phyloP scores from a whole-genome alignment of 345 rosid genomes.

The Heritiera fomes region DNA sequence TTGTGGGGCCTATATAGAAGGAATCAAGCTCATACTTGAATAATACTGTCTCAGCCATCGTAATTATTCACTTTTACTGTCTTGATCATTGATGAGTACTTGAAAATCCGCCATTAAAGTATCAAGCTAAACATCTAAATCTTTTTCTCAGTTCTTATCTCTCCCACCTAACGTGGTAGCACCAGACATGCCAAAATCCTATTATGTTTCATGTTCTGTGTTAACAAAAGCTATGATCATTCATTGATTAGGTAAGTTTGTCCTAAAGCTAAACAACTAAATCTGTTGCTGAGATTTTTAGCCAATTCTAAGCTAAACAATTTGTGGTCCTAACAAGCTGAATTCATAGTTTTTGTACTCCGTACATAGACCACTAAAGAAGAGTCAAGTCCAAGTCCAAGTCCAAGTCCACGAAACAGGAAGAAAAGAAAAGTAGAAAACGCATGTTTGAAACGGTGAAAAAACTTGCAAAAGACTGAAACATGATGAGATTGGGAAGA shows the following conservation, averaged over 20 bases:
- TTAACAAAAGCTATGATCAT: slow-evolving; percentile 15
- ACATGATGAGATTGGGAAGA: slow-evolving; percentile 28
- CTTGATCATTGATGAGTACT: background rate
- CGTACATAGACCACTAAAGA: slow-evolving; percentile 17
- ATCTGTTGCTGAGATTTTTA: background rate
- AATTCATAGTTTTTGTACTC: slow-evolving; percentile 4
- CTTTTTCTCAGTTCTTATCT: background rate
- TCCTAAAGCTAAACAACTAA: background rate
- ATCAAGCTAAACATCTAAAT: background rate
- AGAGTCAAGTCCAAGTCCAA: background rate
- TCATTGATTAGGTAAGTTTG: slow-evolving; percentile 17
- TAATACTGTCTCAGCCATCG: slow-evolving; percentile 16
- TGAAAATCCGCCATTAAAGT: background rate
- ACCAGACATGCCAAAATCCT: background rate
- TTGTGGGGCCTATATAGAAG: slow-evolving; percentile 3
- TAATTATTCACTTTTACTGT: background rate
- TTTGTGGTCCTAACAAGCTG: slow-evolving; percentile 21
- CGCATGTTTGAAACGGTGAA: too few species aligned
- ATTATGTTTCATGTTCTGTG: background rate
- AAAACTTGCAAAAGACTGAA: background rate
- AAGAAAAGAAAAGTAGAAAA: slow-evolving; percentile 9
- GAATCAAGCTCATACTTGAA: slow-evolving; percentile 22
- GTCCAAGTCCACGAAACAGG: background rate
- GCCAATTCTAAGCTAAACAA: slow-evolving; percentile 6
- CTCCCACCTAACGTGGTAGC: background rate